These are phyloP conservation scores for Plasmodium knowlesi DNA, from an alignment of 169 alveolate genomes.

Conservation along the genomic window DNA sequence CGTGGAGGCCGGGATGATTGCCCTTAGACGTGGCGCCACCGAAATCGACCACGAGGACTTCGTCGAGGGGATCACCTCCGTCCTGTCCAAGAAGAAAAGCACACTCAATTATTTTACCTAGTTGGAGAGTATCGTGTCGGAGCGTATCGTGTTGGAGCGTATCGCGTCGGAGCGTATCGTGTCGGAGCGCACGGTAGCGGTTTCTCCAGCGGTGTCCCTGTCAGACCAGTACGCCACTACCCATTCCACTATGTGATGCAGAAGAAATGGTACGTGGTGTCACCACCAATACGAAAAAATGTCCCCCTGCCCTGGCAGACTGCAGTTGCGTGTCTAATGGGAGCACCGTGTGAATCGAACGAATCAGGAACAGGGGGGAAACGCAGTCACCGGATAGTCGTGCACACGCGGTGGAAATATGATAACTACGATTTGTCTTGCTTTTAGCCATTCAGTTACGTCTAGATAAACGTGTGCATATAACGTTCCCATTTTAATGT, in stretches of 20 bases:
- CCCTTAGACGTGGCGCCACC: slow-evolving; percentile 96
- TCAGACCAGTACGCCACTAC: neutral
- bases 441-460: neutral
- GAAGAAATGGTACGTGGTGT: neutral
- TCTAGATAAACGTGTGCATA: neutral
- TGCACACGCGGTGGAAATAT: neutral
- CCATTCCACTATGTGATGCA: neutral
- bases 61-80: slow-evolving; percentile 97
- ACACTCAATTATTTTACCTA: slow-evolving; percentile 96
- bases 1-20: slow-evolving; percentile 99
- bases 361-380: neutral
- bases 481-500: neutral
- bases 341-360: neutral
- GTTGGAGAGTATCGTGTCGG: neutral
- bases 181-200: neutral
- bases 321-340: neutral
- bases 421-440: neutral
- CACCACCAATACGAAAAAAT: neutral
- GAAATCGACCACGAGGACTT: slow-evolving; percentile 98
- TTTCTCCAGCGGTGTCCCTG: neutral
- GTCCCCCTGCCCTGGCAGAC: neutral
- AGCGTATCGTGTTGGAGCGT: neutral
- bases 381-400: neutral
- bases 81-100: slow-evolving; percentile 98
- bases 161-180: neutral